Conservation (phyloP, 1,139 yeast species). For the Yamadazyma songkhlaensis region DNA sequence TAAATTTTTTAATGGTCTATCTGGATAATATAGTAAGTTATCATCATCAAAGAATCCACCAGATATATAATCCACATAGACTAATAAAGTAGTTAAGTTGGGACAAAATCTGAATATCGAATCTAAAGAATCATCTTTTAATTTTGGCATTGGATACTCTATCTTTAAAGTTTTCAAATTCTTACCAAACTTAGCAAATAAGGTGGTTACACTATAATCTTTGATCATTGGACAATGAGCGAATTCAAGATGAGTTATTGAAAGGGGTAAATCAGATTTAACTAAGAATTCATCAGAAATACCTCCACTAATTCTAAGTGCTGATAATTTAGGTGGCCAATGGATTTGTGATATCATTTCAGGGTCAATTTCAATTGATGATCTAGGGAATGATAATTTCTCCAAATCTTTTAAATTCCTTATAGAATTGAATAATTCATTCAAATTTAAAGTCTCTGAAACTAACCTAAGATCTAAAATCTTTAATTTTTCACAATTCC, state of each 20-base stretch:
- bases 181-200: slow-evolving; percentile 63
- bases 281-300: slow-evolving; percentile 75
- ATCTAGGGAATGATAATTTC: slow-evolving; percentile 82
- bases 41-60: slow-evolving; percentile 62
- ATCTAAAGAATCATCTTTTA: slow-evolving; percentile 70
- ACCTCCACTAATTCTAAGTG: slow-evolving; percentile 83
- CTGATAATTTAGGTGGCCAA: slow-evolving; percentile 81
- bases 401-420: slow-evolving; percentile 59
- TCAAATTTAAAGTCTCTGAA: slow-evolving; percentile 83
- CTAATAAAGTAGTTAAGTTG: slow-evolving; percentile 54
- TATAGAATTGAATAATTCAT: slow-evolving; percentile 75
- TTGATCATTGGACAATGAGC: slow-evolving; percentile 83
- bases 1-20: slow-evolving; percentile 62
- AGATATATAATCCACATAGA: slow-evolving; percentile 82
- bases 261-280: slow-evolving; percentile 63
- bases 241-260: slow-evolving; percentile 70
- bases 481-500: slow-evolving; percentile 61
- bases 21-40: slow-evolving; percentile 36
- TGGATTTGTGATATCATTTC: slow-evolving; percentile 45
- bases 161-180: slow-evolving; percentile 62
- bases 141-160: slow-evolving; percentile 85
- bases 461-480: slow-evolving; percentile 82
- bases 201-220: slow-evolving; percentile 57
- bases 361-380: slow-evolving; percentile 69
- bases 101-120: slow-evolving; percentile 75